Evolutionary conservation across 495 filamentous ascomycete genomes (phyloP), one percentile per base, ranked within the genome.

Genomic region (Podospora pseudopauciseta): DNA sequence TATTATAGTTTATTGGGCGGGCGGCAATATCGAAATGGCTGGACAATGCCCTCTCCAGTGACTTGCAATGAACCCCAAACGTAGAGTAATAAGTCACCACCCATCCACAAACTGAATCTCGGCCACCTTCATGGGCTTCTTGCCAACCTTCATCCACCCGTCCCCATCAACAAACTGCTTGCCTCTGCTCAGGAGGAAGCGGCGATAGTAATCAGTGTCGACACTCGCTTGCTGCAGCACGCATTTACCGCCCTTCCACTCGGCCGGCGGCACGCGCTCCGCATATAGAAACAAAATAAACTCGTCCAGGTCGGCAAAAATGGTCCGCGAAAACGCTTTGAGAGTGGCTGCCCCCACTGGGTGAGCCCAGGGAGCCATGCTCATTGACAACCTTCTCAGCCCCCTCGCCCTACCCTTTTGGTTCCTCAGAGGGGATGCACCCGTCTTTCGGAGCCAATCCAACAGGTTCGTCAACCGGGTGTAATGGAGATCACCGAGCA

Each of bases 291-390:
- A 72, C 60, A 77, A 62, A 20, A 67, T 66, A 63, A 77, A 77
- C 67, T 74, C 68, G 11, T 77, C 75, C 1, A 77, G 23, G 11
- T 77, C 71, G 26, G 64, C 64, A 67, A 77, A 75, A 18, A 71
- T 63, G 23, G 70, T 74, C 11, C 65, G 55, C 26, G 73, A 67
- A 71, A 75, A 75, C 19, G 70, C 70, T 49, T 67, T 69, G 26
- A 77, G 69, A 34, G 73, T 74, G 4, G 66, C 67, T 27, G 71
- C 73, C 11, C 70, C 71, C 0, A 67, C 71, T 65, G 65, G 64
- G 70, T 87, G 89, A 68, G 85, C 81, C 39, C 87, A 86, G n/a
- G 87, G 85, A 68, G 87, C 89, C 23, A 87, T 76, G 66, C 88
- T 86, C 72, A 81, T 84, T 2, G 80, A 79, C 65, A 86, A 83